Base-by-base conservation (phyloP, 352 stramenopile genomes). In the Globisporangium cylindrosporum region DNA sequence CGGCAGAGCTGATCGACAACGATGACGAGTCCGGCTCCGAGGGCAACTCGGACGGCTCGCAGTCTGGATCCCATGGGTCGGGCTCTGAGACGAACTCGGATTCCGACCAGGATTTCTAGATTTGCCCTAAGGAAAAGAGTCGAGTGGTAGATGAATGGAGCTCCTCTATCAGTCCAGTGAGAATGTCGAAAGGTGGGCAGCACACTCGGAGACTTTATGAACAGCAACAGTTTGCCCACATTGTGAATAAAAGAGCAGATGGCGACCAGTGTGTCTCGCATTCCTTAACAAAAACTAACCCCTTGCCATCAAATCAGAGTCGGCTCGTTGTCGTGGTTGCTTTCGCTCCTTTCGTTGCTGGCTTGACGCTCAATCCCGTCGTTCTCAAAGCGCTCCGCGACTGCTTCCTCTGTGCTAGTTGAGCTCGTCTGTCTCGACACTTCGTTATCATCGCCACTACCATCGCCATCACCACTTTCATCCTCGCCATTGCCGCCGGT, bases 31-130 rank as follows among this genome's bases (percentile, higher is more conserved):
- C 81, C 14, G 82, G 78, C 18, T 79, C 71, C 1, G 80, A 87
- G 32, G 80, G 70, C 53, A 76, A 70, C 46, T 80, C 73, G n/a
- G 84, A 86, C 53, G 77, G 76, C 49, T 91, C 82, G 1, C 74
- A 79, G 9, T 93, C 86, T 3, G 82, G 80, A 20, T 90, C 82
- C n/a, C 78, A 79, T 18, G 74, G 76, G 5, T 72, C 61, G 34
- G 68, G 68, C 6, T 73, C 68, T 4, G 68, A 67, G 29, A 65
- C 55, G 18, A 66, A 66, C 20, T 73, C 68, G 34, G 88, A 93
- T 64, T 93, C 84, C n/a, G 86, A 94, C 64, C 88, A 92, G 68
- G 85, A 94, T 64, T 93, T 95, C 60, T 93, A 61, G 55, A 61
- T 20, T 15, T 20, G 10, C 15, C 6, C 2, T 14, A 20, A 9